phyloP scores from a whole-genome alignment of 164 flowering plant genomes.

The Litsea cubeba region DNA sequence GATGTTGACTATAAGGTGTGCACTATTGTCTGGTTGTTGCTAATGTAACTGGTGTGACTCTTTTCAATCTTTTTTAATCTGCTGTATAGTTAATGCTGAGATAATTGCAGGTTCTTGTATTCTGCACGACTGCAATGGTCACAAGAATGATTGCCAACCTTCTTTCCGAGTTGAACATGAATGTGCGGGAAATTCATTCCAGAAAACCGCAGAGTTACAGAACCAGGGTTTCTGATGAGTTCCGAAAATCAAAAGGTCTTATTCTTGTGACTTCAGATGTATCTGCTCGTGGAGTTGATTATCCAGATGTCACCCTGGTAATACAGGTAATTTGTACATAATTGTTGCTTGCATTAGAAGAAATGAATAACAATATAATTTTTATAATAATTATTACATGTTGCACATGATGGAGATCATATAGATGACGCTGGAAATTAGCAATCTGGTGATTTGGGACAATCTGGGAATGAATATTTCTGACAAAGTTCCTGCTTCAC shows the following conservation, averaged over 20 bases:
- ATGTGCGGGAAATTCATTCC: constrained; percentile 94
- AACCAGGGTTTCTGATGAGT: constrained; percentile 90
- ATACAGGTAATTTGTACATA: constrained; percentile 53
- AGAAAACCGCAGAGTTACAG: constrained; percentile 91
- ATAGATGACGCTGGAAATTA: too few relatives aligned
- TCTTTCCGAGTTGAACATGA: constrained; percentile 73
- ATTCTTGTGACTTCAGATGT: constrained; percentile 99
- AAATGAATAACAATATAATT: not conserved
- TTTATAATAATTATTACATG: too few relatives aligned
- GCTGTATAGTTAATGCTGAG: not conserved
- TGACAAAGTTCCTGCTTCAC: too few relatives aligned
- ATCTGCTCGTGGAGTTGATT: constrained; percentile 99
- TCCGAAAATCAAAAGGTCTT: constrained; percentile 90
- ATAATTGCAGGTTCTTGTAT: constrained; percentile 72
- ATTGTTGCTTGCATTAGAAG: not conserved
- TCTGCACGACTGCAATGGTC: constrained; percentile 97
- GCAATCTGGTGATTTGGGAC: too few relatives aligned
- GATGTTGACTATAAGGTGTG: constrained; percentile 88
- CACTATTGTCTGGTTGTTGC: not conserved
- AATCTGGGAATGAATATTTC: too few relatives aligned
- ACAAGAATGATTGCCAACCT: constrained; percentile 79
- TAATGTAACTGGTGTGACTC: not conserved
- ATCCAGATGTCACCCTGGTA: constrained; percentile 96
- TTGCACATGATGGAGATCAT: too few relatives aligned
- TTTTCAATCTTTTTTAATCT: not conserved